Base-by-base conservation (phyloP, 2,329 filamentous ascomycete genomes). In the Dothistroma pini region DNA sequence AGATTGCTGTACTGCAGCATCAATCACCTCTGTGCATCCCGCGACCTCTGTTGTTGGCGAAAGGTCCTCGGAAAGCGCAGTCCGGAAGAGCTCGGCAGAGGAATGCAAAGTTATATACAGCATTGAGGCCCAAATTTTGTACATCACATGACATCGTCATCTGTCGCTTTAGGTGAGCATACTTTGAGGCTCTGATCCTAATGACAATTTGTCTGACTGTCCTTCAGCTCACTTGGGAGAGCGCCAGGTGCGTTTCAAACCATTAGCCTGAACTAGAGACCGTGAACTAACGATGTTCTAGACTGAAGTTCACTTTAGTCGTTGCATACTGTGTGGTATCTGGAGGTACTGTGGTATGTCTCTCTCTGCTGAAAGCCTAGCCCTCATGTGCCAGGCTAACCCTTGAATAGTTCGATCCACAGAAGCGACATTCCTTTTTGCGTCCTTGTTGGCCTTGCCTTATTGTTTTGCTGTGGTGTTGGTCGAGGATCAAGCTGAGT, bases 221-320 rank as follows among this genome's bases (percentile, higher is more conserved):
- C 8, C 0, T 44, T 1, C 4, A 44, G 41, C 41, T 44, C 41
- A 44, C 41, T 44, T 44, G 41, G 41, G 41, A 44, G 41, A 44
- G 41, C 41, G 41, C 41, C 41, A 44, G 38, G 38, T 41, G 14
- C 1, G 38, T 41, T 41, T 7, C 4, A 2, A 6, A 6, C 14
- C 6, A 2, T 16, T 41, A 6, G 38, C 6, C 2, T 41, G 12
- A 11, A 6, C 6, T 16, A 16, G 8, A 14, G 2, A 16, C n/a
- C 38, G 32, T 34, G 32, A 7, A 16, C 8, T 41, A 41, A 41
- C 38, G 1, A 1, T 2, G 16, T 32, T 9, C 16, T n/a, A 54
- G 52, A 54, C 52, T 54, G 52, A 54, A 54, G 52, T 21, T 7
- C 12, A 54, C 52, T 54, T 52, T 32, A n/a, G 52, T 54, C 52